These are phyloP conservation scores for Ensete ventricosum DNA, from an alignment of 176 grass and related monocot species.

Conservation along the genomic window DNA sequence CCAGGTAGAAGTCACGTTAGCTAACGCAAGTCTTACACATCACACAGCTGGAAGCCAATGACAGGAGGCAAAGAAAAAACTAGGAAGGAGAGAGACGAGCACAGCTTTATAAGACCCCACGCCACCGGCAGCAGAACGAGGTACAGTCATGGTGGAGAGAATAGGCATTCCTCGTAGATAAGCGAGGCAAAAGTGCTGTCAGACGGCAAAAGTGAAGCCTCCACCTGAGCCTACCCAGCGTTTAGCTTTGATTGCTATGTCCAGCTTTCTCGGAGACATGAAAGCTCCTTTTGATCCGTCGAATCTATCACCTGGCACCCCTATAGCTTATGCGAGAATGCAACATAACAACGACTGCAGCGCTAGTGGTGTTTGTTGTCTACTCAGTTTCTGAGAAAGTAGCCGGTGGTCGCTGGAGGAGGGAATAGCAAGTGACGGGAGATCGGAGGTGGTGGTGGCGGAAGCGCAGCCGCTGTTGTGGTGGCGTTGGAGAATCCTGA, in stretches of 20 bases:
- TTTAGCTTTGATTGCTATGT: background rate
- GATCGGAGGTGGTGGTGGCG: background rate
- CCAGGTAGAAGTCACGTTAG: too few relatives aligned
- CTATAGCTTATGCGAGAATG: background rate
- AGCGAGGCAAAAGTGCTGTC: too few relatives aligned
- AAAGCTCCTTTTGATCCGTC: background rate
- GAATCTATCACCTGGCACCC: background rate
- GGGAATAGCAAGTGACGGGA: background rate
- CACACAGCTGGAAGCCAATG: too few relatives aligned
- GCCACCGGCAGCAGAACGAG: too few relatives aligned
- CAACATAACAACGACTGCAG: background rate
- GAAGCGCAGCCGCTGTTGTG: conserved; percentile 7
- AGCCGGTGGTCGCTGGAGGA: conserved; percentile 12
- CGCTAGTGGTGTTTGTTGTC: background rate
- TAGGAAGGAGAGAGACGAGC: too few relatives aligned
- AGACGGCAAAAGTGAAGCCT: background rate
- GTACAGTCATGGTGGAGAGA: too few relatives aligned
- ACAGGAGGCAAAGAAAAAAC: too few relatives aligned
- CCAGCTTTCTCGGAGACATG: background rate
- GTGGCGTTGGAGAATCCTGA: conserved; percentile 88
- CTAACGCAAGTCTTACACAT: too few relatives aligned
- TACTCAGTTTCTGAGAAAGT: background rate
- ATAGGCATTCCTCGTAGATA: too few relatives aligned
- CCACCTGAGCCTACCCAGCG: background rate
- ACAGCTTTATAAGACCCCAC: too few relatives aligned